Evolutionary conservation across 1,139 yeast species (phyloP), one percentile per base, ranked within the genome.

Genomic region (Hyphopichia pseudoburtonii): DNA sequence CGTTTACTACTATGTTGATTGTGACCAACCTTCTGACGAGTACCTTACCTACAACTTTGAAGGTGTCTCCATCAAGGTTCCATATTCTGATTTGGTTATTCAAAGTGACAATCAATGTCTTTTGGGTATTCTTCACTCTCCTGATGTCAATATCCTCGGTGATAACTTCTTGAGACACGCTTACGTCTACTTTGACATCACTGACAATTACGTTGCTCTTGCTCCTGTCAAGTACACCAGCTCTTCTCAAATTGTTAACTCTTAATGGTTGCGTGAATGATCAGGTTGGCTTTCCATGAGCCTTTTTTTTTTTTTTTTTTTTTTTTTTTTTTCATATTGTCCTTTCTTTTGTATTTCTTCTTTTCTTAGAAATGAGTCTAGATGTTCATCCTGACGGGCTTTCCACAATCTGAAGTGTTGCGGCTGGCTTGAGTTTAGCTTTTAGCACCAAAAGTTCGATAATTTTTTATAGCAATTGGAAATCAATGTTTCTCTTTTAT

Each of bases 101-200:
- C 42, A 23, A 34, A 28, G 28, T 6, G 31, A 16, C 34, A 21
- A 38, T 37, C 40, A 46, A 24, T 45, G 51, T 41, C 29, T 47
- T 17, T 47, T 57, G 14, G 57, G 51, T 3, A 38, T 52, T 22
- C 38, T 45, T 14, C 48, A 52, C 11, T 38, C 43, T 15, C 38
- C 37, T 18, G 32, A 32, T 15, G 22, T 28, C n/a, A 39, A 42
- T 8, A 51, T 63, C 24, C 48, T 66, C 36, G 72, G 71, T 3
- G 66, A 60, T 45, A 62, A 64, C 49, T 66, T 69, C 46, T 57
- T 69, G 46, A 62, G 73, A 45, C 54, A 56, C 30, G 57, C 61
- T 28, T 70, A 69, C 46, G 46, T 63, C 6, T 66, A 67, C 14
- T 66, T 63, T 45, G 57, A 69, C 48, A 56, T 67, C 44, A 73